These are phyloP conservation scores for Scedosporium boydii DNA, from an alignment of 2,329 filamentous ascomycete genomes.

Conservation along the genomic window DNA sequence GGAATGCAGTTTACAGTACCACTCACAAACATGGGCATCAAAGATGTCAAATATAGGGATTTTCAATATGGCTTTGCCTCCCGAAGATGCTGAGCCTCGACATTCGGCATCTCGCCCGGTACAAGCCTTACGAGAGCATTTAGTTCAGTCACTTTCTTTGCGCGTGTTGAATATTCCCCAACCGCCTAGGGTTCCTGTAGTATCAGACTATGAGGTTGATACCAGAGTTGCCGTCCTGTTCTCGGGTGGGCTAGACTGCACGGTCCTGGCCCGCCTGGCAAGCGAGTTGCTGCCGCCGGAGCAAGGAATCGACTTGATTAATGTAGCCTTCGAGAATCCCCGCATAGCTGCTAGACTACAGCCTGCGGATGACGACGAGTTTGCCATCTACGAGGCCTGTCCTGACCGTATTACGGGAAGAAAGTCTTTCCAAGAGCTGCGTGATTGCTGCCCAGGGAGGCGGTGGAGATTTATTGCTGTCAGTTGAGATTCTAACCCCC, in stretches of 20 bases:
- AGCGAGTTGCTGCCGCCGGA: constrained; percentile 63
- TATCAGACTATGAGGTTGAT: constrained; percentile 16
- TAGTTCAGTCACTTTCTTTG: constrained; percentile 40
- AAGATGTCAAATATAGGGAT: constrained; percentile 44
- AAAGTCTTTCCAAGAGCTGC: constrained; percentile 67
- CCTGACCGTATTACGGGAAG: constrained; percentile 85
- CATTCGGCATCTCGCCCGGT: constrained; percentile 37
- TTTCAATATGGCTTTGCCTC: constrained; percentile 39
- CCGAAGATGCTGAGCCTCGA: constrained; percentile 9
- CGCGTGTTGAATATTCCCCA: constrained; percentile 58
- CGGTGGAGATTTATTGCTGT: constrained; percentile 75
- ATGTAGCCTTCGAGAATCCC: constrained; percentile 95
- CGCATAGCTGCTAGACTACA: constrained; percentile 52
- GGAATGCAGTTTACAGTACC: not conserved
- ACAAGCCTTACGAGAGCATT: constrained; percentile 43
- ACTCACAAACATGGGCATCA: not conserved
- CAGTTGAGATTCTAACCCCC: constrained; percentile 15
- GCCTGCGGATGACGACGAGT: constrained; percentile 16
- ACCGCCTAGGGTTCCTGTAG: constrained; percentile 27
- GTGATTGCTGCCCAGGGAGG: constrained; percentile 56
- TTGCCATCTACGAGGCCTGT: constrained; percentile 64
- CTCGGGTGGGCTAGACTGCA: constrained; percentile 90
- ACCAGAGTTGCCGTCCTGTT: constrained; percentile 69
- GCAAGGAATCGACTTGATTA: constrained; percentile 77
- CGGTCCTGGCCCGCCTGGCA: constrained; percentile 68